phyloP scores from a whole-genome alignment of 202 grass and related monocot genomes.

The Digitaria exilis region DNA sequence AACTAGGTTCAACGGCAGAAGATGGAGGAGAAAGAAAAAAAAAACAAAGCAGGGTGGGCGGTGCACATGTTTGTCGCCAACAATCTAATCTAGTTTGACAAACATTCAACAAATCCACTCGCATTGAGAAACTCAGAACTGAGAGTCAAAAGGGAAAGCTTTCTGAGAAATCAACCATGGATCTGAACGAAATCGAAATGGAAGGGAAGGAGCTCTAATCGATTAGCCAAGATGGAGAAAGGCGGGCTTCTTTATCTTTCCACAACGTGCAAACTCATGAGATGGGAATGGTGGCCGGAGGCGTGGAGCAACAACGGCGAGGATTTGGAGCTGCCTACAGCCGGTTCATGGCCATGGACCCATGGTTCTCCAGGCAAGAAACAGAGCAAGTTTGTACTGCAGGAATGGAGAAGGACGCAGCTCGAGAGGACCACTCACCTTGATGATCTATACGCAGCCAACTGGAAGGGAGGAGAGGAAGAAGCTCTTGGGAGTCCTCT shows the following conservation, averaged over 20 bases:
- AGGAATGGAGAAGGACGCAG: neutral
- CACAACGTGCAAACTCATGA: neutral
- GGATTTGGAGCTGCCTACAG: neutral
- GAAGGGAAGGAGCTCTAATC: neutral
- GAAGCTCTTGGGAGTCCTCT: neutral
- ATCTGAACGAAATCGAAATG: neutral
- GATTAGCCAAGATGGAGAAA: neutral
- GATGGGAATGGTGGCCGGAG: neutral
- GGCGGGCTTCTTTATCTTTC: neutral
- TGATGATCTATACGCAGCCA: neutral
- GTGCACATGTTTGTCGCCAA: conserved; percentile 20
- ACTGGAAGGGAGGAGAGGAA: neutral
- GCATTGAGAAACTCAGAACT: neutral
- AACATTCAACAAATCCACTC: neutral
- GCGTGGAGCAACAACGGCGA: neutral
- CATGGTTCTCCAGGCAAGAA: neutral
- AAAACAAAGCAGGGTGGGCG: neutral
- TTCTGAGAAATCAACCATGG: neutral
- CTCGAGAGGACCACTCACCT: neutral
- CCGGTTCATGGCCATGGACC: neutral
- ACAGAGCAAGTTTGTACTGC: neutral
- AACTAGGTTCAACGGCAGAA: neutral
- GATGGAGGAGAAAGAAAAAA: neutral
- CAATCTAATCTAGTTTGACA: neutral
- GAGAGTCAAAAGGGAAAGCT: neutral